Conservation (phyloP, 108 stramenopile species). For the Epipyxis sp. region DNA sequence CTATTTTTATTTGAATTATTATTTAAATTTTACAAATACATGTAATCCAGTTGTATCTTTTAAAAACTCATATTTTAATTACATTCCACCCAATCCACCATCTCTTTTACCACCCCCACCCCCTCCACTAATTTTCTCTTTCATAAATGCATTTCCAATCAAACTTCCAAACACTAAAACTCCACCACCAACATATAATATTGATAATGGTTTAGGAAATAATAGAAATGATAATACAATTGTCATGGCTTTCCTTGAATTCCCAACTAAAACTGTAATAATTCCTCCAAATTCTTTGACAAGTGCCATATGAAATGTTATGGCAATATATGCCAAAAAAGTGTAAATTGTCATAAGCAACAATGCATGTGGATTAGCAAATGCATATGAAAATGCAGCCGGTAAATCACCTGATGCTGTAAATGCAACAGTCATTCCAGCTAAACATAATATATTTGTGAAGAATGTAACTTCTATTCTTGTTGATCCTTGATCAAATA, state of each 20-base stretch:
- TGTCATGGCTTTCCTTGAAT: conserved; percentile 88
- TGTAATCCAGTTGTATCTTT: too few species aligned
- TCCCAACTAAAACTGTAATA: conserved; percentile 80
- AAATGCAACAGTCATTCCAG: conserved; percentile 75
- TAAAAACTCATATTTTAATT: too few species aligned
- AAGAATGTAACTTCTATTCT: conserved; percentile 85
- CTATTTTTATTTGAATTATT: too few species aligned
- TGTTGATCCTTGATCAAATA: conserved; percentile 66
- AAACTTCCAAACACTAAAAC: conserved; percentile 83
- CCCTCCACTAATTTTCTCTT: conserved; percentile 37
- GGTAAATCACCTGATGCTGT: conserved; percentile 75
- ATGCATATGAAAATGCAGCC: conserved; percentile 64
- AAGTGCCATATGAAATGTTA: conserved; percentile 79
- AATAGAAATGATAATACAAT: conserved; percentile 70
- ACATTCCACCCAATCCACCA: background rate
- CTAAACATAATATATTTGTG: conserved; percentile 80
- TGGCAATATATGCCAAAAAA: conserved; percentile 81
- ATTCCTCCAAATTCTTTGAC: conserved; percentile 89
- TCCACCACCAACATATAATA: conserved; percentile 78
- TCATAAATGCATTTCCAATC: conserved; percentile 62
- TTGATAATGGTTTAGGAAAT: conserved; percentile 83
- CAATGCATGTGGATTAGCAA: conserved; percentile 47
- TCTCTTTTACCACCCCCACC: background rate
- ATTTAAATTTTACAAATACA: too few species aligned
- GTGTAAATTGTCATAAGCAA: conserved; percentile 71